Base-by-base conservation (phyloP, 2,329 filamentous ascomycete species). In the Aspergillus caelatus region DNA sequence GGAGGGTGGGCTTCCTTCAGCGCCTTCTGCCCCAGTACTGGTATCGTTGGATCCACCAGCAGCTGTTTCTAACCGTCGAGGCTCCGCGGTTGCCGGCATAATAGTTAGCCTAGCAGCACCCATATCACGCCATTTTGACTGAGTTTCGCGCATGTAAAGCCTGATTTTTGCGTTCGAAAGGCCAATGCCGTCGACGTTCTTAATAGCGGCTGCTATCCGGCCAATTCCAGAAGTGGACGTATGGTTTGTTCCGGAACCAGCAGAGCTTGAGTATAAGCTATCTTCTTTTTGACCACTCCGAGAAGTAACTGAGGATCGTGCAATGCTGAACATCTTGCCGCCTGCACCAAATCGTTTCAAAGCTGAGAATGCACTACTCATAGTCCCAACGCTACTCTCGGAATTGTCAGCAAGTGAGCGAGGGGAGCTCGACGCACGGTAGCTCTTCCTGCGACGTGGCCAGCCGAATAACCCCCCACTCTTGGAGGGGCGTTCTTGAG, bases 121-220 rank as follows among this genome's bases (percentile, higher is more conserved):
- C 81, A 94, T 89, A 75, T 98, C 94, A 65, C 93, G 89, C 95
- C 95, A 99, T 75, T 94, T 94, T 57, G 88, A 88, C 14, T 87
- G 83, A 11, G 82, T 82, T 64, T 93, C 90, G 57, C 94, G 89
- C 56, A 92, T 84, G 76, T 98, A 97, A 14, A 98, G 86, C 41
- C 93, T 86, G 70, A 97, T 92, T 70, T 94, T 94, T 58, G 94
- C 88, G 71, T 95, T 93, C 9, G 77, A 78, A 7, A 81, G 70
- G 60, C 89, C 89, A 62, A 92, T 88, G 60, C 89, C 91, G 26
- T 88, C 84, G 23, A 83, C 84, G 60, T 81, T 80, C 53, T 84
- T 80, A 57, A 79, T 83, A 7, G 81, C 81, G 12, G 76, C 80
- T 65, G 75, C 75, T 23, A 78, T 75, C 79, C 81, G 63, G 82